phyloP scores from a whole-genome alignment of 352 stramenopile species.

The Pythium coloratum region DNA sequence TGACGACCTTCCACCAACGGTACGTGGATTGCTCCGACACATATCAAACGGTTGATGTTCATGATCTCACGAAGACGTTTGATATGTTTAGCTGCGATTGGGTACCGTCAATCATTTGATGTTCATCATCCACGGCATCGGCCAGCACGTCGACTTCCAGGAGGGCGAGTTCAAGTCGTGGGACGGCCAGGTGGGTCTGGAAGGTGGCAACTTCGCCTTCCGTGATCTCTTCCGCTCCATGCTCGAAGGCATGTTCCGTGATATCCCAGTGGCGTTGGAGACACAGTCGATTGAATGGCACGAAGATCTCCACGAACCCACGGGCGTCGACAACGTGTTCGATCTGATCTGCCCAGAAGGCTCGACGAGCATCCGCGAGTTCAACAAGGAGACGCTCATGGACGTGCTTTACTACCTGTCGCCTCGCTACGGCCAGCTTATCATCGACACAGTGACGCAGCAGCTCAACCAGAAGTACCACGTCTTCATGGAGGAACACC shows the following conservation, averaged over 20 bases:
- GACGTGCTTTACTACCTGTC: slow-evolving; percentile 94
- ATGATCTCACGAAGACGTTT: neutral
- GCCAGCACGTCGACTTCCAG: slow-evolving; percentile 84
- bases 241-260: slow-evolving; percentile 77
- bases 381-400: slow-evolving; percentile 94
- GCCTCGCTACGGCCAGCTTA: slow-evolving; percentile 88
- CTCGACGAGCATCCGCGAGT: slow-evolving; percentile 84
- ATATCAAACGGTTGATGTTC: neutral
- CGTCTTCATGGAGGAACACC: slow-evolving; percentile 88
- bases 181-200: slow-evolving; percentile 66
- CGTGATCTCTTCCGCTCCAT: slow-evolving; percentile 74
- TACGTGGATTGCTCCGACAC: slow-evolving; percentile 21
- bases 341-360: slow-evolving; percentile 83
- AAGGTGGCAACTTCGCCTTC: slow-evolving; percentile 81
- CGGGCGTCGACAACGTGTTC: slow-evolving; percentile 81
- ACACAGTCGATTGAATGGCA: slow-evolving; percentile 92
- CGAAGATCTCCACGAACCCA: slow-evolving; percentile 85
- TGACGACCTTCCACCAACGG: slow-evolving; percentile 71
- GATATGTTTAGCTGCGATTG: slow-evolving; percentile 54
- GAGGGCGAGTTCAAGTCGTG: slow-evolving; percentile 82
- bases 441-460: slow-evolving; percentile 89
- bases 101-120: slow-evolving; percentile 80
- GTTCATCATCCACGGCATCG: slow-evolving; percentile 88
- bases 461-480: slow-evolving; percentile 90
- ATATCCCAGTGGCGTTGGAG: slow-evolving; percentile 80